These are phyloP conservation scores for Erodium chrysanthum DNA, from an alignment of 441 rosid species.

Conservation along the genomic window DNA sequence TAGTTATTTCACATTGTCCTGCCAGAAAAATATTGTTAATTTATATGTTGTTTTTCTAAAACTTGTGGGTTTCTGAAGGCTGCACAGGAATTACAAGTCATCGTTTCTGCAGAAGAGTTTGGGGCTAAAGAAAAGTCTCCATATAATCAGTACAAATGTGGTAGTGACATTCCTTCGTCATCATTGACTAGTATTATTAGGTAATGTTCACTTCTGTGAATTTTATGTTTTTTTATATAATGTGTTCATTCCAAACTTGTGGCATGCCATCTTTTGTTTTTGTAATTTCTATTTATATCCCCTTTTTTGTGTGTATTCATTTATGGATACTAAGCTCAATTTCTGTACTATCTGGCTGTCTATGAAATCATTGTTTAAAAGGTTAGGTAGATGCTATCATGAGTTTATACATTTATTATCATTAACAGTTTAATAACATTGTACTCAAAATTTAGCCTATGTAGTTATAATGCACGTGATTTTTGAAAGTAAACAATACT, in stretches of 20 bases:
- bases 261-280: background rate
- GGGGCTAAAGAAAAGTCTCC: conserved; percentile 81
- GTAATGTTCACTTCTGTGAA: conserved; percentile 32
- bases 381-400: background rate
- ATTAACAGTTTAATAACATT: background rate
- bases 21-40: conserved; percentile 11
- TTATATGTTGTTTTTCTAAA: conserved; percentile 12
- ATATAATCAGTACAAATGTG: conserved; percentile 51
- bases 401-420: background rate
- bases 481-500: background rate
- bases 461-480: background rate
- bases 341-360: background rate
- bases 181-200: conserved; percentile 59
- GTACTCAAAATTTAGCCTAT: background rate
- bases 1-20: conserved; percentile 1
- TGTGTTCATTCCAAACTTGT: background rate
- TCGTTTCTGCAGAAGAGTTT: conserved; percentile 77
- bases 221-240: background rate
- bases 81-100: conserved; percentile 53
- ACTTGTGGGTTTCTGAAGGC: conserved; percentile 38
- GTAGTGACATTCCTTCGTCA: conserved; percentile 57
- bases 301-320: background rate
- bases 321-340: background rate
- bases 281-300: background rate
- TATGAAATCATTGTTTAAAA: background rate